Evolutionary conservation across 495 filamentous ascomycete species (phyloP).

Genomic region (Amniculicola lignicola): DNA sequence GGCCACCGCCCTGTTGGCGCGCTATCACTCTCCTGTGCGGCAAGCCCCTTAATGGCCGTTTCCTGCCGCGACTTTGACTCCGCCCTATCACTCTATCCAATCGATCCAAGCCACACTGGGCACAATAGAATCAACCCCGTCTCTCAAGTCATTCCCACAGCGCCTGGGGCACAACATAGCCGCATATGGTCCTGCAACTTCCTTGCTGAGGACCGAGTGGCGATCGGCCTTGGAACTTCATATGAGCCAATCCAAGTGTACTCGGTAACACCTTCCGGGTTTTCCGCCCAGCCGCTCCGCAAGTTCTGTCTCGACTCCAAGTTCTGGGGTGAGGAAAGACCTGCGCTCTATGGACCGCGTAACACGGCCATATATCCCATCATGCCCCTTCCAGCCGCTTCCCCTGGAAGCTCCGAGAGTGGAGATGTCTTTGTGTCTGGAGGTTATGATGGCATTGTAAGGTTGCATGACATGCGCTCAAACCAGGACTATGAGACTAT

Average conservation of each 20-base stretch:
- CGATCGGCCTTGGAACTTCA: constrained; percentile 50
- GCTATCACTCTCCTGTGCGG: constrained; percentile 25
- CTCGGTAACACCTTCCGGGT: constrained; percentile 45
- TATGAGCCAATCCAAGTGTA: constrained; percentile 51
- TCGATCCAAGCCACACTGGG: constrained; percentile 35
- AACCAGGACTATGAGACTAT: constrained; percentile 45
- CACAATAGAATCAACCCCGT: constrained; percentile 40
- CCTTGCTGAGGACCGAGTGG: constrained; percentile 49
- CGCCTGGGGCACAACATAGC: constrained; percentile 27
- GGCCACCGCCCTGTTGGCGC: constrained; percentile 17
- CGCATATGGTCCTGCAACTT: constrained; percentile 52
- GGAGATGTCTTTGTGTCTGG: constrained; percentile 60
- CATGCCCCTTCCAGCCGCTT: constrained; percentile 46
- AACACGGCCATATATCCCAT: constrained; percentile 50
- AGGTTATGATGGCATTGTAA: constrained; percentile 58
- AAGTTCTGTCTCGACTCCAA: constrained; percentile 42
- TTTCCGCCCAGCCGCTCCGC: constrained; percentile 42
- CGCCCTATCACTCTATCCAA: constrained; percentile 46
- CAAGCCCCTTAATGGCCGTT: constrained; percentile 34
- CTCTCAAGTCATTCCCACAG: constrained; percentile 39
- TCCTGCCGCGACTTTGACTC: constrained; percentile 29
- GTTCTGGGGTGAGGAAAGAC: constrained; percentile 19
- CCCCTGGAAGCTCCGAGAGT: constrained; percentile 29
- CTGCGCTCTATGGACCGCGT: neutral
- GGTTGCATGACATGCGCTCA: constrained; percentile 68